Percentiles rank a stretch among this genome's conserved stretches.
Evolutionary conservation across 2,329 filamentous ascomycete genomes (phyloP).

Genomic region (Dothideomycetes sp.): DNA sequence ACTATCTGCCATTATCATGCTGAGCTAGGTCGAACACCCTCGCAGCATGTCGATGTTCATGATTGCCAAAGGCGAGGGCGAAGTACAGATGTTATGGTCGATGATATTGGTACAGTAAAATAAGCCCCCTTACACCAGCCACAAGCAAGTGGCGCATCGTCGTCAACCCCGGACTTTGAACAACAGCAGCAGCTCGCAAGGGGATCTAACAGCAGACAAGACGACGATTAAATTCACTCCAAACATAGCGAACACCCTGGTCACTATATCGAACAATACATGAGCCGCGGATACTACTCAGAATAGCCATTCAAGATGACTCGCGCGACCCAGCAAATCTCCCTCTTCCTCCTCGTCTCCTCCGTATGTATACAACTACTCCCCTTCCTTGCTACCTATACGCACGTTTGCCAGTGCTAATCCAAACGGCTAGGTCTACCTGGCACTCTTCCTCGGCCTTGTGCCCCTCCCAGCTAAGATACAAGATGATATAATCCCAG

Average conservation of each 20-base stretch:
- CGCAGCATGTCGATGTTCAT: too few relatives aligned
- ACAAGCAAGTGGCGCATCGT: too few relatives aligned
- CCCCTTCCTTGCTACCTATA: slow-evolving; percentile 9
- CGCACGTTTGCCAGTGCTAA: slow-evolving; percentile 13
- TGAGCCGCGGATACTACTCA: too few relatives aligned
- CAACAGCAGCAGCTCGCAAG: not conserved
- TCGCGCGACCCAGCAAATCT: slow-evolving; percentile 85
- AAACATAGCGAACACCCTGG: not conserved
- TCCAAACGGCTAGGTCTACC: slow-evolving; percentile 60
- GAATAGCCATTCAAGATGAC: slow-evolving; percentile 75
- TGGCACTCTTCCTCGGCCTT: slow-evolving; percentile 73
- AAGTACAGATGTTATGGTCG: too few relatives aligned
- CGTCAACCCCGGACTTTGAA: slow-evolving; percentile 5
- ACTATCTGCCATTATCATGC: not conserved
- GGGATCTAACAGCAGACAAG: slow-evolving; percentile 1
- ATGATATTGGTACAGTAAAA: too few relatives aligned
- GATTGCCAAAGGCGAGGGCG: too few relatives aligned
- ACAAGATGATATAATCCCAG: slow-evolving; percentile 76
- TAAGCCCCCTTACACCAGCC: too few relatives aligned
- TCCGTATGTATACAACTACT: slow-evolving; percentile 50
- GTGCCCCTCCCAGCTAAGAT: slow-evolving; percentile 68
- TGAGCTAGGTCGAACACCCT: too few relatives aligned
- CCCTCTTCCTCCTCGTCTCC: slow-evolving; percentile 73
- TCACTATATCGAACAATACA: too few relatives aligned
- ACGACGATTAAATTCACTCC: not conserved